Base-by-base conservation (phyloP, 768 basidiomycete genomes). In the Amyloporia xantha region DNA sequence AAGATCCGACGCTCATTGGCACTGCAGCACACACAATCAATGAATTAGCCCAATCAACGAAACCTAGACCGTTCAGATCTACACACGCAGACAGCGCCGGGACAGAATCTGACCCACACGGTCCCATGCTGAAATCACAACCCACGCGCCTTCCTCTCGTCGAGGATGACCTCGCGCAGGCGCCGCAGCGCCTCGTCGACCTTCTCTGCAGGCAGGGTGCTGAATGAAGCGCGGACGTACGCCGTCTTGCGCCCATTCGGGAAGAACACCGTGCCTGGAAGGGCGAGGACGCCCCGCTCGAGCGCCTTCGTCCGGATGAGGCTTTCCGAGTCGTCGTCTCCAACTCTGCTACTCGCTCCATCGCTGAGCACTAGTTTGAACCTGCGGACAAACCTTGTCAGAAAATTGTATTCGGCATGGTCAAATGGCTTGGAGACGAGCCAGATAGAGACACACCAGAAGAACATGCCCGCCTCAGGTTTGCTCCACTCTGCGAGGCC, bases 381-480 rank as follows among this genome's bases (percentile, higher is more conserved):
- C 86, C 85, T 88, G 36, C n/a, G 44, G 25, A 43, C 27, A 27
- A 30, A 25, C 13, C 23, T 41, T 27, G 23, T 26, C 28, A 41
- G 13, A 41, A 20, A 13, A 44, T 17, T 23, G 40, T 19, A 21
- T n/a, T n/a, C n/a, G n/a, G n/a, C n/a, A n/a, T 23, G 40, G 40
- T 5, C 44, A 23, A 20, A 3, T 30, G n/a, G n/a, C n/a, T n/a
- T n/a, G n/a, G n/a, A n/a, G n/a, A n/a, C n/a, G n/a, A n/a, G n/a
- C n/a, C 44, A 35, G 21, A 24, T 9, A 41, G 47, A 57, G 27
- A 49, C 79, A 21, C 35, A 83, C 86, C 89, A 94, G 63, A 91
- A 82, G 72, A 95, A 94, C 88, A 94, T 88, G 54, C 89, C 87
- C 20, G 86, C 80, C 57, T 83, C 81, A 7, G 88, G 89, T 0